phyloP scores from a whole-genome alignment of 2,329 filamentous ascomycete species.

The Sporothrix pseudoabietina region DNA sequence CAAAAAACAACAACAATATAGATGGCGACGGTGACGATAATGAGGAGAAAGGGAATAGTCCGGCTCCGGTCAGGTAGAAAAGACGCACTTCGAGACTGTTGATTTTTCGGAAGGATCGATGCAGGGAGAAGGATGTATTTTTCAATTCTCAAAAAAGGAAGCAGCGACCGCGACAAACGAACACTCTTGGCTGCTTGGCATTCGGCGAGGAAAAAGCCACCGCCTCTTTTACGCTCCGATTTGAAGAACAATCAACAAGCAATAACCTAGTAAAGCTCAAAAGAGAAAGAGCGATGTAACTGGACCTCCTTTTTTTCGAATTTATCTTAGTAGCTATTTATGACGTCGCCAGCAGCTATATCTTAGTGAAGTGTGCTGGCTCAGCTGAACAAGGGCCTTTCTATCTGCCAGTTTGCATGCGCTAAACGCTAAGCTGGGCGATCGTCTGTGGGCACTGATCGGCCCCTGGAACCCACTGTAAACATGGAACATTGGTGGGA shows the following conservation, averaged over 20 bases:
- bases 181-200: constrained; percentile 11
- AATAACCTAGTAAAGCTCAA: background rate
- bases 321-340: background rate
- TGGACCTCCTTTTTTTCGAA: background rate
- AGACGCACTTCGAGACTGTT: no score
- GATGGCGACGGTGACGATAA: no score
- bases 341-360: background rate
- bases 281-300: background rate
- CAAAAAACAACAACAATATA: no score
- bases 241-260: background rate
- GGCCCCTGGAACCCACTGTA: constrained; percentile 8
- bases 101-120: no score
- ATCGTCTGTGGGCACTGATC: background rate
- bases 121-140: background rate
- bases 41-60: background rate
- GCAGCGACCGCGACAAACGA: background rate
- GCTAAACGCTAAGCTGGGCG: background rate
- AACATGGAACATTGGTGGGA: background rate
- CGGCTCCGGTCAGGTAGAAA: no score
- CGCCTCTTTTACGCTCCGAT: background rate
- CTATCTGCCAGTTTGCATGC: background rate
- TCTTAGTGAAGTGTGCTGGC: background rate
- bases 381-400: constrained; percentile 18
- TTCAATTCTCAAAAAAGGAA: constrained; percentile 17
- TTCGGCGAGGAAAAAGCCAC: background rate